Percentiles rank a stretch among this genome's conserved stretches.
Evolutionary conservation across 2,329 filamentous ascomycete species (phyloP).

Genomic region (Penicillium sp.): DNA sequence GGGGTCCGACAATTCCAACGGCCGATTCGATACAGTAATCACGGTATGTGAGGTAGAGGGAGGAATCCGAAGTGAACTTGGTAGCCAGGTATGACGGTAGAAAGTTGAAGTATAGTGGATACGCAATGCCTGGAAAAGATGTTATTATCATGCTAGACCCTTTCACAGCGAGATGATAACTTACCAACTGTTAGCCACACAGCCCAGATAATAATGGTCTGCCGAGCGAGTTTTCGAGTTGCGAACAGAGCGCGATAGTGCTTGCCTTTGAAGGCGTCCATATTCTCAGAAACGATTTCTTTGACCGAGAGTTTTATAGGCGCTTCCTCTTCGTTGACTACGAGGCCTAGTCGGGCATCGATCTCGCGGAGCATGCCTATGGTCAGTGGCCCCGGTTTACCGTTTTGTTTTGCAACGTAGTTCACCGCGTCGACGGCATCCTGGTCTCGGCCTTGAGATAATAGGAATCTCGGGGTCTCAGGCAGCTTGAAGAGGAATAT

Average conservation of each 20-base stretch:
- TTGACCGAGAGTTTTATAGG: slow-evolving; percentile 19
- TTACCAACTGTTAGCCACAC: slow-evolving; percentile 46
- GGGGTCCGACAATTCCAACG: slow-evolving; percentile 42
- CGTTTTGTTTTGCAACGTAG: slow-evolving; percentile 31
- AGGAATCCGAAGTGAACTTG: slow-evolving; percentile 31
- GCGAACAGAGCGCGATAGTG: slow-evolving; percentile 33
- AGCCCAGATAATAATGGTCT: slow-evolving; percentile 41
- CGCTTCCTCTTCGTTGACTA: neutral
- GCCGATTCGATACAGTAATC: slow-evolving; percentile 35
- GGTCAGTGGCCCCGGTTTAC: slow-evolving; percentile 29
- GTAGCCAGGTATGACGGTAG: slow-evolving; percentile 49
- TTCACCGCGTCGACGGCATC: slow-evolving; percentile 53
- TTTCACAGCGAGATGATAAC: neutral
- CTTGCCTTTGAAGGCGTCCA: slow-evolving; percentile 28
- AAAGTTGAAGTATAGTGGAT: slow-evolving; percentile 51
- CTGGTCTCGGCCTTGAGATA: slow-evolving; percentile 39
- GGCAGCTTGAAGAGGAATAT: slow-evolving; percentile 31
- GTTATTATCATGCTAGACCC: neutral
- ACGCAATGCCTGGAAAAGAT: slow-evolving; percentile 40
- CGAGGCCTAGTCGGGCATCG: slow-evolving; percentile 20
- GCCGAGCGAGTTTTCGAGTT: slow-evolving; percentile 21
- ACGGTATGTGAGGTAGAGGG: slow-evolving; percentile 23
- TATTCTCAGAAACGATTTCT: slow-evolving; percentile 31
- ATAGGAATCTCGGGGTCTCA: slow-evolving; percentile 31
- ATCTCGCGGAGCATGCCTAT: slow-evolving; percentile 34